These are phyloP conservation scores for Cylindricascospora bacillispora DNA, from an alignment of 1,139 yeast species.

Conservation along the genomic window DNA sequence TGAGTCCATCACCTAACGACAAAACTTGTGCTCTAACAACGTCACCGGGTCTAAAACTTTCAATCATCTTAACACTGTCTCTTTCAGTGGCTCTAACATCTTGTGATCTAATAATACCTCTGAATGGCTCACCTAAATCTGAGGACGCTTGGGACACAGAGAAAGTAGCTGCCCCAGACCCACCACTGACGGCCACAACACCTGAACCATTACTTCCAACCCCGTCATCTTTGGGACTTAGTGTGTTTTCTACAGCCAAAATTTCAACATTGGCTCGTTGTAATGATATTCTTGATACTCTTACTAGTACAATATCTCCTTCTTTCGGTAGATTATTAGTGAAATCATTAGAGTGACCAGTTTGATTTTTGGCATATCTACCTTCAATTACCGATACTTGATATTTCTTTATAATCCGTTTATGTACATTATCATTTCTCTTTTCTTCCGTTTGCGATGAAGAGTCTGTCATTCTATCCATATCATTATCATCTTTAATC, in stretches of 20 bases:
- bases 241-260: conserved; percentile 57
- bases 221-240: conserved; percentile 45
- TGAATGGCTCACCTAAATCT: conserved; percentile 83
- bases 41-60: conserved; percentile 85
- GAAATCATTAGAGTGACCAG: conserved; percentile 17
- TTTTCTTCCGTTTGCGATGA: conserved; percentile 5
- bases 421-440: not conserved
- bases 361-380: not conserved
- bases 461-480: conserved; percentile 7
- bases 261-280: conserved; percentile 78
- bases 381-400: conserved; percentile 5
- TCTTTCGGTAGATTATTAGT: conserved; percentile 64
- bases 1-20: conserved; percentile 86
- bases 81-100: conserved; percentile 87
- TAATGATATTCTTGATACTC: conserved; percentile 49
- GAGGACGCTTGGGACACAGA: conserved; percentile 38
- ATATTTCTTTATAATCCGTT: conserved; percentile 8
- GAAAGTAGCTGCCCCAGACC: conserved; percentile 41
- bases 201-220: conserved; percentile 48
- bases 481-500: conserved; percentile 8
- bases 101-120: conserved; percentile 76
- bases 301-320: conserved; percentile 70
- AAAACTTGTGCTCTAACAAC: conserved; percentile 71
- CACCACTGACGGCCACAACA: conserved; percentile 38
- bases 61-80: conserved; percentile 69